A percentile compares a stretch with the other conserved stretches of the same genome.
phyloP scores from a whole-genome alignment of 1,284 basidiomycete species.

The Xerocomus cyaneibrunnescens region DNA sequence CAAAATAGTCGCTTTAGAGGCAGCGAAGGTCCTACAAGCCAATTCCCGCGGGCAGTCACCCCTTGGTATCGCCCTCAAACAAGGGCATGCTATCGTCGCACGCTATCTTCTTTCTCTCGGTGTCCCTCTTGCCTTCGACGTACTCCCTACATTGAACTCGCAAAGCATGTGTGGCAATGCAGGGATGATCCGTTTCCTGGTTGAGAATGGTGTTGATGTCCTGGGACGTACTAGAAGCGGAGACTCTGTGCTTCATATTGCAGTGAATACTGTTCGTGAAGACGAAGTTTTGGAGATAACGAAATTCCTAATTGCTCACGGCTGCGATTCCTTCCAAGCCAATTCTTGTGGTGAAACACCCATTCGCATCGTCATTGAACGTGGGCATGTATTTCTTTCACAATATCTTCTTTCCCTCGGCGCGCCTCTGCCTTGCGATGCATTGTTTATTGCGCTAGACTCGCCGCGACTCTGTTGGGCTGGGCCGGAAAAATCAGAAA shows the following conservation, averaged over 20 bases:
- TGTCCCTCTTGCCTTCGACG: not conserved
- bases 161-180: not conserved
- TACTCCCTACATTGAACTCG: not conserved
- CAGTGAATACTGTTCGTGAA: not conserved
- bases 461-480: not conserved
- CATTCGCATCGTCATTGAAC: not conserved
- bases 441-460: not conserved
- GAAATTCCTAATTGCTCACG: not conserved
- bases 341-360: not conserved
- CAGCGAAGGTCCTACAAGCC: not conserved
- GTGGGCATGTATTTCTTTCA: not conserved
- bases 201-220: not conserved
- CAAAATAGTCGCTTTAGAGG: not conserved
- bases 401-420: not conserved
- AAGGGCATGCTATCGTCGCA: not conserved
- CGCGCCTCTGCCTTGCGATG: not conserved
- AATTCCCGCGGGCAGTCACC: not conserved
- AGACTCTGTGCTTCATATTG: not conserved
- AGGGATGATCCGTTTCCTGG: not conserved
- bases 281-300: not conserved
- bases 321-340: not conserved
- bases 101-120: not conserved
- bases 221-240: not conserved
- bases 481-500: not conserved
- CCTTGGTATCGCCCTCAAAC: not conserved